Conservation (phyloP, 768 basidiomycete species). For the Chalciporus piperatus region DNA sequence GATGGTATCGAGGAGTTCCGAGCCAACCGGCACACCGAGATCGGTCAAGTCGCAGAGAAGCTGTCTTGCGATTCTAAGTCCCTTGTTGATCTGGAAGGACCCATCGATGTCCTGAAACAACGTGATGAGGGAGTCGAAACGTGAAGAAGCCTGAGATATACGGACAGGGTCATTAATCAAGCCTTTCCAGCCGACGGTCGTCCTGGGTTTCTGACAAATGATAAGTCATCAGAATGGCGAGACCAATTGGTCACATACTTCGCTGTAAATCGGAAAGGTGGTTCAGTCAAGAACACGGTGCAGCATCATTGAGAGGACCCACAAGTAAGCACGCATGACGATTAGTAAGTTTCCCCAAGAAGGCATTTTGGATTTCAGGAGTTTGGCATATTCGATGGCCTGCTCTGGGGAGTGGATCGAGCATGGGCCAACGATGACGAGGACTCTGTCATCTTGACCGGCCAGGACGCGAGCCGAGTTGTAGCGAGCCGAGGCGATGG, state of each 20-base stretch:
- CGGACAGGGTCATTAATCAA: slow-evolving; percentile 80
- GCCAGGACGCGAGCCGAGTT: slow-evolving; percentile 75
- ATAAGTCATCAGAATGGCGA: slow-evolving; percentile 8
- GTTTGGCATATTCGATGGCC: slow-evolving; percentile 78
- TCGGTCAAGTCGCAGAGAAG: slow-evolving; percentile 90
- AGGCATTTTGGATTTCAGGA: slow-evolving; percentile 64
- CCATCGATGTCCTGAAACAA: slow-evolving; percentile 71
- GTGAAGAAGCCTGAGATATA: not conserved
- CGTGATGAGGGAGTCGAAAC: not conserved
- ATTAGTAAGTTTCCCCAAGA: slow-evolving; percentile 78
- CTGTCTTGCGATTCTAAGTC: slow-evolving; percentile 82
- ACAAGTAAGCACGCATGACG: slow-evolving; percentile 98
- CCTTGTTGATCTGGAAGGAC: slow-evolving; percentile 95
- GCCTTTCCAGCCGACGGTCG: slow-evolving; percentile 98
- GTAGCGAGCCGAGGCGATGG: slow-evolving; percentile 78
- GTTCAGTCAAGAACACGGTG: slow-evolving; percentile 31
- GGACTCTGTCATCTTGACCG: slow-evolving; percentile 79
- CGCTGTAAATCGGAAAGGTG: slow-evolving; percentile 31
- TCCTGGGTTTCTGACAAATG: slow-evolving; percentile 78
- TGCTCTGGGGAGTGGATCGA: slow-evolving; percentile 89
- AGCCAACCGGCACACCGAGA: slow-evolving; percentile 89
- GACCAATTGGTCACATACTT: slow-evolving; percentile 28
- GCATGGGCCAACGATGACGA: slow-evolving; percentile 95
- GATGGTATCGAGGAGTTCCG: slow-evolving; percentile 86
- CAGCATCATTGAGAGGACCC: slow-evolving; percentile 34